Evolutionary conservation across 345 rosid species (phyloP), one percentile per base, ranked within the genome.

Genomic region (Lumnitzera littorea): DNA sequence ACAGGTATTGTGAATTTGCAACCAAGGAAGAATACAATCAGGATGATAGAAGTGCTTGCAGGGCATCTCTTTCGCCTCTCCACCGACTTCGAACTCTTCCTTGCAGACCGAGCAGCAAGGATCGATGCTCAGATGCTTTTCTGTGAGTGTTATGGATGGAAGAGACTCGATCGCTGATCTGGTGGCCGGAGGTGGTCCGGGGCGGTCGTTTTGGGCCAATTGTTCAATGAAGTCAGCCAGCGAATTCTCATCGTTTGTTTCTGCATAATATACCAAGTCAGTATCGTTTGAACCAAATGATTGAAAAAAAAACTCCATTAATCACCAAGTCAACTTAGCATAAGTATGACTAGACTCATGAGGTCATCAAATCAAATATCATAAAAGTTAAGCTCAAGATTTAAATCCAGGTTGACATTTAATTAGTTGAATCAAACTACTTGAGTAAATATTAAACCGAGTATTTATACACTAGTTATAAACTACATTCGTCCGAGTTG

Each of bases 1-100:
- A 58, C 96, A 89, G 0, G 91, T 85, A 31, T 82, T 85, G 63
- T 83, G 86, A 53, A 85, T 63, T 63, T 59, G 73, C 63, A 91
- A 61, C 96, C 96, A 89, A 5, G 96, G 91, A 6, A 79, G 46
- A 48, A 91, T 82, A 66, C 98, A 89, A 9, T 68, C 82, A 0
- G 82, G 63, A 73, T 91, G 95, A 23, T 84, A 91, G 50, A 84
- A 54, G 71, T 91, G 98, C 57, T 75, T 65, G 70, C 98, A 88
- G 10, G 82, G 79, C 70, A 88, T 59, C 70, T 79, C 86, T 66
- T 65, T 80, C 1, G 56, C 87, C 31, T 78, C 80, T 10, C 71
- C 80, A 7, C 74, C 91, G 24, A 82, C 62, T 68, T 68, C 77
- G 9, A 86, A 86, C 54, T 82, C 87, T 1, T 91, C 95, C 59